These are phyloP conservation scores for Pseudoneurospora amorphoporcata DNA, from an alignment of 495 filamentous ascomycete genomes.

Conservation along the genomic window DNA sequence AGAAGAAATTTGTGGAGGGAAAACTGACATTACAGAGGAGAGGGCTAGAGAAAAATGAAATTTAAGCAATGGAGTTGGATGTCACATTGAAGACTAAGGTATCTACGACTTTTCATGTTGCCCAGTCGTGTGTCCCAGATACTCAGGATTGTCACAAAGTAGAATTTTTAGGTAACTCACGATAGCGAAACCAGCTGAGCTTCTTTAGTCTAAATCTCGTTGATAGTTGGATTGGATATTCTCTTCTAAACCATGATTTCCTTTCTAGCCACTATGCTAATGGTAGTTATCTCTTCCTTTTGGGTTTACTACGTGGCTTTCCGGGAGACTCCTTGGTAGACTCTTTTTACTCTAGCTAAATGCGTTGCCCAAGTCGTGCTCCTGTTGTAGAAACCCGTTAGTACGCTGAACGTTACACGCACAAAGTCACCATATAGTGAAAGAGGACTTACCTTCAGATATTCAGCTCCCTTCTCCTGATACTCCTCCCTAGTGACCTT, in stretches of 20 bases:
- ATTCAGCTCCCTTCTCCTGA: conserved; percentile 73
- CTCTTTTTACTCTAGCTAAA: conserved; percentile 18
- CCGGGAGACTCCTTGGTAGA: background rate
- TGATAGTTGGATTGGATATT: background rate
- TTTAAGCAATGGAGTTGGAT: too few relatives aligned
- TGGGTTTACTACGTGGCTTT: background rate
- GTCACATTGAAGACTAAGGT: too few relatives aligned
- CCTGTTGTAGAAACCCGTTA: conserved; percentile 34
- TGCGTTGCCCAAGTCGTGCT: conserved; percentile 73
- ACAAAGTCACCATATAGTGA: background rate
- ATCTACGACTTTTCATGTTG: background rate
- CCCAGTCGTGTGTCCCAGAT: background rate
- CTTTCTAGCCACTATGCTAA: background rate
- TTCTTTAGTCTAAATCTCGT: background rate
- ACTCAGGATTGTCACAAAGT: background rate
- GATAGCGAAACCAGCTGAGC: background rate
- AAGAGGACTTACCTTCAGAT: conserved; percentile 57
- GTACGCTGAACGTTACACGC: background rate
- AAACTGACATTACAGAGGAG: background rate
- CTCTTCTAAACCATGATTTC: background rate
- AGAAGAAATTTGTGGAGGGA: background rate
- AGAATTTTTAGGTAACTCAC: background rate
- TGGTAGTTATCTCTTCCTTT: background rate
- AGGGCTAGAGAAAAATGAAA: background rate
- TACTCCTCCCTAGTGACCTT: conserved; percentile 65